A percentile compares a stretch with the other conserved stretches of the same genome.
Conservation (phyloP, 2,329 filamentous ascomycete species). For the Aureobasidium pullulans region DNA sequence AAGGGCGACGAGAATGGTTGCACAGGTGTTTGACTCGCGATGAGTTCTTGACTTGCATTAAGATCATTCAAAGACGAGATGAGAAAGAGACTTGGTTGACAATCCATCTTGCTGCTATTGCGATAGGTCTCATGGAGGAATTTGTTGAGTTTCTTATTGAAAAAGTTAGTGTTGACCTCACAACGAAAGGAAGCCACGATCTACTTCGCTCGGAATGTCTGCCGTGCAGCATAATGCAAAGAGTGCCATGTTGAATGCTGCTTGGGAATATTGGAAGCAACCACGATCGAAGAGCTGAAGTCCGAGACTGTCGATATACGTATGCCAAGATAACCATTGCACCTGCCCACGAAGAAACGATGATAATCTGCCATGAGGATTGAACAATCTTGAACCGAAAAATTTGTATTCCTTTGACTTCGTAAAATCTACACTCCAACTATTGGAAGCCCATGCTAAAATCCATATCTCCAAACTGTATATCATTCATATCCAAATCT, state of each 20-base stretch:
- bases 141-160: no score
- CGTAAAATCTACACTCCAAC: background rate
- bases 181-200: no score
- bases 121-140: no score
- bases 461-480: conserved; percentile 3
- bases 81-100: background rate
- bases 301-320: background rate
- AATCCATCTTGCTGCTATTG: background rate
- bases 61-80: background rate
- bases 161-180: no score
- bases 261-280: no score
- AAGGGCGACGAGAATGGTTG: background rate
- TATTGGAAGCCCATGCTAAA: conserved; percentile 1
- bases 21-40: background rate
- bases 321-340: no score
- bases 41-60: background rate
- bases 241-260: background rate
- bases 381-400: no score
- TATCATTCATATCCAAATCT: conserved; percentile 1
- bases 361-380: no score
- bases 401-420: background rate
- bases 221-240: background rate
- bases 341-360: no score
- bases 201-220: background rate
- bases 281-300: no score